Conservation (phyloP, 192 early-diverging fungal species). For the Gorgonomyces haynaldii region DNA sequence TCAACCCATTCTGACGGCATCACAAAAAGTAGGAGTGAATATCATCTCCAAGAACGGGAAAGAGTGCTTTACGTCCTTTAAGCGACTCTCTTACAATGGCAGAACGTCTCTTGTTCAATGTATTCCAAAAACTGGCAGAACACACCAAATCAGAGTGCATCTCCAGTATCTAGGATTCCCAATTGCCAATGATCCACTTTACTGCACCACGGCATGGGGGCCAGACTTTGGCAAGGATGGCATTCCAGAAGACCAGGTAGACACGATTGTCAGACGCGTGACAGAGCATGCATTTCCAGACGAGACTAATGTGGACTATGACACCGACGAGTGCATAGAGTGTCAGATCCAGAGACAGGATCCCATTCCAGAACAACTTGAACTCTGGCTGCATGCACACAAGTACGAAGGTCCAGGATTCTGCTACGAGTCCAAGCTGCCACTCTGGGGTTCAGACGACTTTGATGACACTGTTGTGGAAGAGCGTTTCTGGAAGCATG, state of each 20-base stretch:
- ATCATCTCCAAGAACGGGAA: constrained; percentile 74
- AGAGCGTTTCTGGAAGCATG: constrained; percentile 36
- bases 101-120: constrained; percentile 64
- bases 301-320: constrained; percentile 5
- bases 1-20: constrained; percentile 74
- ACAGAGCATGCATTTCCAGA: not conserved
- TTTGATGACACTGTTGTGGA: constrained; percentile 16
- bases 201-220: constrained; percentile 69
- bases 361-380: constrained; percentile 60
- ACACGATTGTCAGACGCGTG: constrained; percentile 10
- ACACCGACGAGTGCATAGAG: constrained; percentile 38
- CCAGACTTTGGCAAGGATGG: constrained; percentile 37
- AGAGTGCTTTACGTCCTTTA: constrained; percentile 69
- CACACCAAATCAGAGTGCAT: constrained; percentile 97
- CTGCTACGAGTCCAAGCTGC: constrained; percentile 64
- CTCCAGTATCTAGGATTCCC: constrained; percentile 84
- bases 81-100: constrained; percentile 49
- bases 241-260: constrained; percentile 8
- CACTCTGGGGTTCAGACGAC: constrained; percentile 64
- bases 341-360: constrained; percentile 51
- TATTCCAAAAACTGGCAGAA: constrained; percentile 79
- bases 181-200: constrained; percentile 92
- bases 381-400: constrained; percentile 88
- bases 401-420: constrained; percentile 66
- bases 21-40: constrained; percentile 81